Base-by-base conservation (phyloP, 805 yeast species). In the Candida maesae region DNA sequence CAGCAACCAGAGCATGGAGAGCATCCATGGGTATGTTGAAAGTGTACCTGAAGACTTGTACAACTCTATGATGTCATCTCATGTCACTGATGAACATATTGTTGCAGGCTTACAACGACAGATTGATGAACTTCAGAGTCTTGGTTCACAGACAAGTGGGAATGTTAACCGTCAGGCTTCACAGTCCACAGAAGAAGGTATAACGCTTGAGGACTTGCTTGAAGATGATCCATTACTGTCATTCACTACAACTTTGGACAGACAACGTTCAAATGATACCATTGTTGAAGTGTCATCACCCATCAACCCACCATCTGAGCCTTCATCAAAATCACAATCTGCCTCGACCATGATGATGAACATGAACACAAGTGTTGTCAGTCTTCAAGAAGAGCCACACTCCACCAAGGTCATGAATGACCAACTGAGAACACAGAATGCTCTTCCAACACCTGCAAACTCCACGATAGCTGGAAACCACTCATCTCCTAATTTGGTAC, bases 231-330 rank as follows among this genome's bases (percentile, higher is more conserved):
- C 61, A 3, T 34, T 57, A 9, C 16, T 52, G 6, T 52, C 55
- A 0, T 55, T 52, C 36, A 52, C 60, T 12, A 55, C 53, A 0
- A 42, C 56, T 2, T 33, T 56, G 21, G 59, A 54, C 37, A 50
- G 61, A 42, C 53, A 50, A 19, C 50, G 50, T n/a, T 57, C 61
- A 1, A 55, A 57, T 33, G 60, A 55, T 18, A 57, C 61, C 8
- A 56, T 57, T 17, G 26, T 54, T 5, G 58, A 55, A 32, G 35
- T 35, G 3, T 55, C 59, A 1, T 50, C 50, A 7, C 44, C 51
- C 7, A 32, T 47, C 27, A 38, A 47, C 6, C 42, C 42, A 14
- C 41, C 46, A 2, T 38, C 46, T 6, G 42, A 37, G 6, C 33
- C 36, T 9, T 42, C 46, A 16, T 38, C 46, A 13, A n/a, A 30